Evolutionary conservation across 2,329 filamentous ascomycete genomes (phyloP), one percentile per base, ranked within the genome.

Genomic region (Cercospora zeae-maydis): DNA sequence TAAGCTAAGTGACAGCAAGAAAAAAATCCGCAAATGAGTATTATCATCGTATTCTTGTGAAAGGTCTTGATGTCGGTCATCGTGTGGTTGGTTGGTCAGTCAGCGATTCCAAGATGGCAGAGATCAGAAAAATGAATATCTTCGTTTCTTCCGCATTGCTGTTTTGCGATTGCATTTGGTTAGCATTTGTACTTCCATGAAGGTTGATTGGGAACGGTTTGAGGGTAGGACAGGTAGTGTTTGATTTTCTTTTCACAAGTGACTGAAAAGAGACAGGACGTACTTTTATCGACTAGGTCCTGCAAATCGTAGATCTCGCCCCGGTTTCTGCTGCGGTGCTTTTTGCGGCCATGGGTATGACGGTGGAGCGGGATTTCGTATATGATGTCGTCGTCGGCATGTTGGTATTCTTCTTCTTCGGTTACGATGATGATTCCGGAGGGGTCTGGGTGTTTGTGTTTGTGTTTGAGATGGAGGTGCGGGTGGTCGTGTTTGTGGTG

Each of bases 201-300:
- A 27, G 3, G 3, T 27, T 27, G 24, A 3, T 27, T 27, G 24
- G 24, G 24, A 27, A 27, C n/a, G n/a, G n/a, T n/a, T n/a, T n/a
- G n/a, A n/a, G n/a, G n/a, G 6, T 27, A 6, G 24, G 3, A 27
- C 3, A 6, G 24, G 24, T 27, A 27, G 24, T 27, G 3, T 27
- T 27, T 27, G 24, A 6, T 3, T n/a, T 27, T 3, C 24, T 27
- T 3, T 3, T 27, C 24, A 27, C 3, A 8, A 39, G 36, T 36
- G 14, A 14, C 8, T 36, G 34, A 14, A 16, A 4, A 4, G 36
- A 39, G 3, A 39, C 6, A 27, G 24, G 45, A 58, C 62, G 24
- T 21, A 64, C 62, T 58, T 57, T 52, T 64, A n/a, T 59, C 62
- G 16, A 64, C 62, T 24, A 64, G 36, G 36, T 61, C 62, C 39